phyloP scores from a whole-genome alignment of 2,329 filamentous ascomycete species.

The Cladophialophora chaetospira region DNA sequence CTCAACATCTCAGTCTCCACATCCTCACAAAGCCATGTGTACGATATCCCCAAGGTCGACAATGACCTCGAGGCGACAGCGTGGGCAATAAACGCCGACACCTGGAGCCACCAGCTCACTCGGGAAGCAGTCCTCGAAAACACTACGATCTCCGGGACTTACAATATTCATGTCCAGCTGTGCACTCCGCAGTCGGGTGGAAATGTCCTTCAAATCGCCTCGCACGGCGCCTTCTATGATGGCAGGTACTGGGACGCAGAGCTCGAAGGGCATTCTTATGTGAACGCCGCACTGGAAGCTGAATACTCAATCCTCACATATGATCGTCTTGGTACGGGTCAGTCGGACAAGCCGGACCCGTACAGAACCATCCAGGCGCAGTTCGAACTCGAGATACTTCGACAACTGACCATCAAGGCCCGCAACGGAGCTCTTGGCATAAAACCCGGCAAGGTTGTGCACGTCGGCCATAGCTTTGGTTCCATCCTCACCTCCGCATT shows the following conservation, averaged over 20 bases:
- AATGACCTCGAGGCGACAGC: slow-evolving; percentile 22
- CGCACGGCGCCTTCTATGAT: slow-evolving; percentile 27
- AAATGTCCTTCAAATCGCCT: slow-evolving; percentile 28
- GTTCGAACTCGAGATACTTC: slow-evolving; percentile 44
- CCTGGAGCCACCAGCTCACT: slow-evolving; percentile 20
- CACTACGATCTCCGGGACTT: slow-evolving; percentile 29
- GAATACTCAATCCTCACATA: slow-evolving; percentile 47
- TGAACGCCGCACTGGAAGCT: slow-evolving; percentile 39
- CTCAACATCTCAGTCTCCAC: slow-evolving; percentile 24
- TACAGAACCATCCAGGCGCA: slow-evolving; percentile 44
- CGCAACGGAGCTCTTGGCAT: slow-evolving; percentile 38
- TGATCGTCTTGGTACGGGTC: slow-evolving; percentile 42
- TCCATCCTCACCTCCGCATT: slow-evolving; percentile 39
- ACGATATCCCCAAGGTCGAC: slow-evolving; percentile 23
- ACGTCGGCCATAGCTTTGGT: slow-evolving; percentile 42
- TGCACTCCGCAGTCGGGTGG: slow-evolving; percentile 21
- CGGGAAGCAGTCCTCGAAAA: slow-evolving; percentile 20
- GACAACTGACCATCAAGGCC: slow-evolving; percentile 40
- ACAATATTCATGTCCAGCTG: slow-evolving; percentile 29
- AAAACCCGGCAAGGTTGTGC: slow-evolving; percentile 39
- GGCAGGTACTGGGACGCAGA: slow-evolving; percentile 39
- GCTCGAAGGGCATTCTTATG: slow-evolving; percentile 41
- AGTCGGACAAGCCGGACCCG: slow-evolving; percentile 41
- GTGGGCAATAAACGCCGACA: slow-evolving; percentile 26
- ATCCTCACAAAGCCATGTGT: slow-evolving; percentile 13